These are phyloP conservation scores for Gracilaria domingensis DNA, from an alignment of 23 red algal genomes.

Conservation along the genomic window DNA sequence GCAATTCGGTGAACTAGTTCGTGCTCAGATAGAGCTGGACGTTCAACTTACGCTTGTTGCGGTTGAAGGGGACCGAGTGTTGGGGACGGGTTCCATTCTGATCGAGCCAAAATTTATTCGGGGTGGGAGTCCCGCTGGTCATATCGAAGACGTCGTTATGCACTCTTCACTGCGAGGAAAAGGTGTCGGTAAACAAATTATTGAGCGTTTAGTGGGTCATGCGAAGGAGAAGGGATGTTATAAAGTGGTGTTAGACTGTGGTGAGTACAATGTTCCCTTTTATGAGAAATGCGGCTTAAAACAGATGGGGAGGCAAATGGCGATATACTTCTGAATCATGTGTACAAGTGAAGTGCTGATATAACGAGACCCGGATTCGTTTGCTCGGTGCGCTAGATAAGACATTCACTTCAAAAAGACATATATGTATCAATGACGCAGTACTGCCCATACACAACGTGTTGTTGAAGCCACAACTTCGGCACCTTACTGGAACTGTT, in stretches of 20 bases:
- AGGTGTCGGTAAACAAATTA: conserved; percentile 63
- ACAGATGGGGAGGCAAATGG: conserved; percentile 81
- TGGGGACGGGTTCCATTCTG: conserved; percentile 69
- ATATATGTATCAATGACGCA: too few relatives aligned
- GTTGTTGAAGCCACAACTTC: too few relatives aligned
- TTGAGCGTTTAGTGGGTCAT: conserved; percentile 37
- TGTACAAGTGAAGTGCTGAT: neutral
- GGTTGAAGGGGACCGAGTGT: conserved; percentile 14
- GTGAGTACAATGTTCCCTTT: conserved; percentile 62
- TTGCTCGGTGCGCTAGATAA: too few relatives aligned
- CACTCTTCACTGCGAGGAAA: conserved; percentile 29
- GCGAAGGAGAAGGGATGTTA: conserved; percentile 80
- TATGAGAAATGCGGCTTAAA: conserved; percentile 83
- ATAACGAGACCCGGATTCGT: too few relatives aligned
- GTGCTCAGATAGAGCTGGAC: conserved; percentile 5
- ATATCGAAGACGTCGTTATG: conserved; percentile 92
- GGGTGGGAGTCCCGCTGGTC: conserved; percentile 59
- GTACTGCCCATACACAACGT: too few relatives aligned
- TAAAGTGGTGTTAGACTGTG: conserved; percentile 86
- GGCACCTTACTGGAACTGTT: too few relatives aligned
- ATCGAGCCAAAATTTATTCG: conserved; percentile 85
- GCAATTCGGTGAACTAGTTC: conserved; percentile 45
- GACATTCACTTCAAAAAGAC: too few relatives aligned
- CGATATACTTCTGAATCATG: conserved; percentile 72
- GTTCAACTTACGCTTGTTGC: conserved; percentile 46